Percentiles rank a stretch among this genome's conserved stretches.
Evolutionary conservation across 2,329 filamentous ascomycete genomes (phyloP).

Genomic region (Penicillium sp.): DNA sequence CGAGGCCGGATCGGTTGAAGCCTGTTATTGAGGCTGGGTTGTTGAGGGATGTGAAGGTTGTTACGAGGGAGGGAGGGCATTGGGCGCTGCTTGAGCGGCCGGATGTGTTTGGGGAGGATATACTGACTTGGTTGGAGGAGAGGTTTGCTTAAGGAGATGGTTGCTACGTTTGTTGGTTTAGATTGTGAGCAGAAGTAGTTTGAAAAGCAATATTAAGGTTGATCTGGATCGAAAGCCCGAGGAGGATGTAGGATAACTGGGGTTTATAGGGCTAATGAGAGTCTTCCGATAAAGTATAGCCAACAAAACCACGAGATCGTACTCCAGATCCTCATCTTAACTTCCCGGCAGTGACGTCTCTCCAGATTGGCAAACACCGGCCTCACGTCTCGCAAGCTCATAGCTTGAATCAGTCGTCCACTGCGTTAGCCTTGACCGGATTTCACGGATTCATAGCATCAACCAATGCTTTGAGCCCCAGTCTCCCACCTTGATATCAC

Average conservation of each 20-base stretch:
- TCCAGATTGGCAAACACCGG: background rate
- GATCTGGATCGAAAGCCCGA: too few species aligned
- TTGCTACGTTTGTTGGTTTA: background rate
- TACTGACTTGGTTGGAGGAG: background rate
- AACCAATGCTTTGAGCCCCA: slow-evolving; percentile 56
- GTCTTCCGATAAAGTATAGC: background rate
- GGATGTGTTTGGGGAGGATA: background rate
- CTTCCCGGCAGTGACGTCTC: background rate
- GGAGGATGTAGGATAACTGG: too few species aligned
- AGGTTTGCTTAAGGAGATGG: background rate
- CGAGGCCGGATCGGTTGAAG: background rate
- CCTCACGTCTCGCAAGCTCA: slow-evolving; percentile 11
- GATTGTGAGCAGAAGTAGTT: too few species aligned
- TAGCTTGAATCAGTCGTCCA: slow-evolving; percentile 29
- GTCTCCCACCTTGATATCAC: slow-evolving; percentile 46
- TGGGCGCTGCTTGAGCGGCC: background rate
- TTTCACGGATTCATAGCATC: slow-evolving; percentile 78
- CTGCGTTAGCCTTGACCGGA: slow-evolving; percentile 70
- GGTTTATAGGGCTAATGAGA: too few species aligned
- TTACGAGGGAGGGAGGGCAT: background rate
- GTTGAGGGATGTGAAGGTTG: background rate
- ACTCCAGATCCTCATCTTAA: background rate
- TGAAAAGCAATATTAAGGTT: too few species aligned
- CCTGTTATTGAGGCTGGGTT: background rate
- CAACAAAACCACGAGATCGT: background rate